Evolutionary conservation across 805 yeast species (phyloP).

Genomic region (Kodamaea neixiangensis): DNA sequence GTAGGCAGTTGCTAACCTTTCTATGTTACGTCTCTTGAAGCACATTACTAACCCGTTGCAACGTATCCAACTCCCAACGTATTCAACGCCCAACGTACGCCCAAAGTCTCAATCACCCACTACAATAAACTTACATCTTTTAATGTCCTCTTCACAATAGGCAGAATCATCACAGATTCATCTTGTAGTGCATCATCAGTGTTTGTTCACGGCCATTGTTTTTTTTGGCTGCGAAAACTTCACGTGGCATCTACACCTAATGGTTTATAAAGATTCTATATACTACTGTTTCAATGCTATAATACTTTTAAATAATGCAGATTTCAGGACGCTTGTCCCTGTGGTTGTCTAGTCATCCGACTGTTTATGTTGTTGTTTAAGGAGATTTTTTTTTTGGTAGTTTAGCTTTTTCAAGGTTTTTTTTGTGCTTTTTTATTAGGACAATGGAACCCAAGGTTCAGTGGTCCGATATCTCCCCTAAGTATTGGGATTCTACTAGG

Average conservation of each 20-base stretch:
- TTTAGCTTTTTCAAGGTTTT: neutral
- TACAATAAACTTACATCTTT: neutral
- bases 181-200: neutral
- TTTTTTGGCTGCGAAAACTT: neutral
- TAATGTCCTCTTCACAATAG: neutral
- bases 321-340: neutral
- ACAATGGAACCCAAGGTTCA: neutral
- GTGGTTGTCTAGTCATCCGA: neutral
- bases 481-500: neutral
- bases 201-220: neutral
- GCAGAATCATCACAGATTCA: neutral
- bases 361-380: neutral
- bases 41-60: too few species aligned
- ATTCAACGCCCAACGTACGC: neutral
- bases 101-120: neutral
- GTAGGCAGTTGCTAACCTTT: too few species aligned
- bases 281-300: slow-evolving; percentile 3
- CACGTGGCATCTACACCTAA: neutral
- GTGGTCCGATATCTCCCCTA: neutral
- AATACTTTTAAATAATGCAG: slow-evolving; percentile 3
- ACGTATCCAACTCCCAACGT: too few species aligned
- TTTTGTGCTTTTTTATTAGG: neutral
- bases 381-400: neutral
- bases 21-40: too few species aligned
- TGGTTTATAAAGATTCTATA: neutral